phyloP scores from a whole-genome alignment of 805 yeast genomes.

The Barnettozyma sucrosica region DNA sequence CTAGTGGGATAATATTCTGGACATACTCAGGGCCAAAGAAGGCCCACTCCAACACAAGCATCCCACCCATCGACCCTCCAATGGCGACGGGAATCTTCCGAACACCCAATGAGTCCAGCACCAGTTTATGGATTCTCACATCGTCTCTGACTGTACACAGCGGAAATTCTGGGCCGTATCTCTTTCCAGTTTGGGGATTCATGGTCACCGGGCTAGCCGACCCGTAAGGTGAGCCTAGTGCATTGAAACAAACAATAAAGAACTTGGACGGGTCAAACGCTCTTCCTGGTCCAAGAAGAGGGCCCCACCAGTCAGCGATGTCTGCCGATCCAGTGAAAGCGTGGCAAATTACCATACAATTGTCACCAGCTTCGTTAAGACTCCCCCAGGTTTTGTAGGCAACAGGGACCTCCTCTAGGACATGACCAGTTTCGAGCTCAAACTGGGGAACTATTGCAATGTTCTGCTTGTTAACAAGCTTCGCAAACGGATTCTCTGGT shows the following conservation, averaged over 20 bases:
- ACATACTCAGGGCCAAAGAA: conserved; percentile 67
- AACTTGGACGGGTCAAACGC: conserved; percentile 90
- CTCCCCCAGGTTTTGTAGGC: conserved; percentile 97
- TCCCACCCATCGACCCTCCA: conserved; percentile 99
- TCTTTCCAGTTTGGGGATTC: conserved; percentile 68
- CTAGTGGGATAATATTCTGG: conserved; percentile 68
- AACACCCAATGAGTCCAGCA: conserved; percentile 79
- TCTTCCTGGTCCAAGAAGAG: conserved; percentile 73
- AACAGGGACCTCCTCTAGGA: conserved; percentile 68
- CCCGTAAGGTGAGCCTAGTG: conserved; percentile 96
- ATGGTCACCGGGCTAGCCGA: conserved; percentile 84
- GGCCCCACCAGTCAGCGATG: conserved; percentile 99
- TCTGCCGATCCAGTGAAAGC: conserved; percentile 95
- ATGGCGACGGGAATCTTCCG: conserved; percentile 73
- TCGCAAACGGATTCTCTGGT: conserved; percentile 60
- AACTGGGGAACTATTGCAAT: conserved; percentile 72
- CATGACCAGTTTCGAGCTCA: conserved; percentile 77
- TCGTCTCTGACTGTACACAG: conserved; percentile 92
- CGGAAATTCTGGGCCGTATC: conserved; percentile 94
- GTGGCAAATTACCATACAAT: conserved; percentile 88
- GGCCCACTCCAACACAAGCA: conserved; percentile 88
- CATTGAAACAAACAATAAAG: conserved; percentile 81
- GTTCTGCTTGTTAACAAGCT: conserved; percentile 69
- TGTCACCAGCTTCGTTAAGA: conserved; percentile 60
- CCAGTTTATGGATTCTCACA: conserved; percentile 66